phyloP scores from a whole-genome alignment of 345 rosid species.

The Kernera saxatilis region DNA sequence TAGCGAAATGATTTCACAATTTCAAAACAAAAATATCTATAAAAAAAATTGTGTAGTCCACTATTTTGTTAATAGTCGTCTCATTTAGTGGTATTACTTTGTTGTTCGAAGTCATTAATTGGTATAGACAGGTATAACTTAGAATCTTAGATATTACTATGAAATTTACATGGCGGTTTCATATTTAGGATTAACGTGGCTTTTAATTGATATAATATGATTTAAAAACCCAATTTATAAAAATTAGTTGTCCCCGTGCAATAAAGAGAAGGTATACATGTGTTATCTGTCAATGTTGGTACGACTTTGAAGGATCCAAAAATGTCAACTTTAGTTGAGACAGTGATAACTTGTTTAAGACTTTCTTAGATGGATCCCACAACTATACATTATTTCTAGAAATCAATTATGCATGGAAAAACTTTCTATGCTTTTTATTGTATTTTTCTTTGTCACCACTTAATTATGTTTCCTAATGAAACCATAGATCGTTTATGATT shows the following conservation, averaged over 20 bases:
- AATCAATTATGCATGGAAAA: neutral
- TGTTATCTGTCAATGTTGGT: conserved; percentile 30
- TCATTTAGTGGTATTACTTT: neutral
- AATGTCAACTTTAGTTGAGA: conserved; percentile 25
- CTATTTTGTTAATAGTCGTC: neutral
- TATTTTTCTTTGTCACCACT: neutral
- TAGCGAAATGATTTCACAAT: neutral
- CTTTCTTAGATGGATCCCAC: neutral
- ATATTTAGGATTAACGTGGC: conserved; percentile 14
- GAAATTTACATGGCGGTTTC: neutral
- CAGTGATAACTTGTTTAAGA: neutral
- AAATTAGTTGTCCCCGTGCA: conserved; percentile 22
- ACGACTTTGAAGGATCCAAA: conserved; percentile 11
- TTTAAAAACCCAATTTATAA: neutral
- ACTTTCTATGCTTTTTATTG: neutral
- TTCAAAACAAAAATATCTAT: neutral
- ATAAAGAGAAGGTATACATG: conserved; percentile 14
- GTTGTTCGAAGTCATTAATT: neutral
- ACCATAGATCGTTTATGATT: neutral
- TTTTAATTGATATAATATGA: conserved; percentile 9
- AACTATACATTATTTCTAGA: neutral
- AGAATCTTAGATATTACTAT: no score
- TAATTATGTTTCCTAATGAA: neutral
- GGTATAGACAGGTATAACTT: neutral
- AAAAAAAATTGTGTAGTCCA: neutral